phyloP scores from a whole-genome alignment of 305 asterid species.

The Fraxinus sp. region DNA sequence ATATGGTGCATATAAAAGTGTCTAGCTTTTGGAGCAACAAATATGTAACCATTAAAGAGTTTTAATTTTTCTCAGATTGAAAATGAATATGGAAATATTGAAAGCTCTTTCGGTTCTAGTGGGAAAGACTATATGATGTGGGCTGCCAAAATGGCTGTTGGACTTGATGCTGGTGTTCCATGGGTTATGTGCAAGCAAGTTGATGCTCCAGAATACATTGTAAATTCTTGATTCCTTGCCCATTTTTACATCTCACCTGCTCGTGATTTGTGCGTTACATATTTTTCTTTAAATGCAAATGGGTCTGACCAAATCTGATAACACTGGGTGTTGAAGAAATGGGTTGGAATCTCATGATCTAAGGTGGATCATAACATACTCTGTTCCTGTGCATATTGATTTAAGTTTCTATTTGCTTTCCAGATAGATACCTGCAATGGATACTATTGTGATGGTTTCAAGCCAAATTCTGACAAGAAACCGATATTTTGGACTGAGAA shows the following conservation, averaged over 20 bases:
- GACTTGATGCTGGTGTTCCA: slow-evolving; percentile 91
- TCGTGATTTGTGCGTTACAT: slow-evolving; percentile 13
- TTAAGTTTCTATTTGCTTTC: slow-evolving; percentile 21
- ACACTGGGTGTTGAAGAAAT: slow-evolving; percentile 8
- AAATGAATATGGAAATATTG: slow-evolving; percentile 88
- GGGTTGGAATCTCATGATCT: slow-evolving; percentile 1
- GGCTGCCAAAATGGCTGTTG: slow-evolving; percentile 95
- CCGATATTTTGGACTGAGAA: slow-evolving; percentile 87
- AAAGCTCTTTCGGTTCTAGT: slow-evolving; percentile 61
- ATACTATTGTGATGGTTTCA: slow-evolving; percentile 83
- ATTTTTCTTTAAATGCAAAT: slow-evolving; percentile 7
- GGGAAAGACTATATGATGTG: slow-evolving; percentile 78
- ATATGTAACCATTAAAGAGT: slow-evolving; percentile 12
- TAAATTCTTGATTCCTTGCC: slow-evolving; percentile 38
- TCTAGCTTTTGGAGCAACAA: slow-evolving; percentile 13
- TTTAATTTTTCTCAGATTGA: slow-evolving; percentile 61
- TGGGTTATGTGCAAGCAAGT: slow-evolving; percentile 97
- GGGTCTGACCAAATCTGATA: slow-evolving; percentile 12
- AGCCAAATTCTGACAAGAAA: slow-evolving; percentile 77
- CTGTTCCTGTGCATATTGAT: slow-evolving; percentile 6
- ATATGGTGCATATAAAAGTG: not conserved
- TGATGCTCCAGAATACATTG: slow-evolving; percentile 91
- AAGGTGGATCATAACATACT: slow-evolving; percentile 20
- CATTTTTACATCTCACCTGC: slow-evolving; percentile 17
- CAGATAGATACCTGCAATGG: slow-evolving; percentile 97